These are phyloP conservation scores for Botryobasidium botryosum DNA, from an alignment of 768 basidiomycete species.

Conservation along the genomic window DNA sequence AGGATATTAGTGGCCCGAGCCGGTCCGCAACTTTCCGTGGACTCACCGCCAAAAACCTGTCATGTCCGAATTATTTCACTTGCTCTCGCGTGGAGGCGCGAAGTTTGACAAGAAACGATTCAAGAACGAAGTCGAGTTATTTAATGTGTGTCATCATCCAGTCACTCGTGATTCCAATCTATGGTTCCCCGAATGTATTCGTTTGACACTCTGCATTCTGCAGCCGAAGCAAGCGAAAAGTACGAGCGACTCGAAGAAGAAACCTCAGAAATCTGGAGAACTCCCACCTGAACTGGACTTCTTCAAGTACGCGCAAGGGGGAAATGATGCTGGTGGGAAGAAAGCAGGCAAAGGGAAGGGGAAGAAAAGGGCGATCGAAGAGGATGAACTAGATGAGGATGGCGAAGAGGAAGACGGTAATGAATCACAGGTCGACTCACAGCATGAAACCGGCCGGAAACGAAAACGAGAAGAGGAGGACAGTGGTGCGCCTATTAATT, in stretches of 20 bases:
- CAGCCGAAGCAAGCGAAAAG: too few relatives aligned
- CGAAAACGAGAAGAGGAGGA: constrained; percentile 12
- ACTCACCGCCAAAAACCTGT: too few relatives aligned
- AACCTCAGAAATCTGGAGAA: constrained; percentile 19
- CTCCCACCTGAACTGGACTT: constrained; percentile 76
- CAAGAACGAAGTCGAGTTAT: constrained; percentile 49
- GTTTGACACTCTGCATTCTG: too few relatives aligned
- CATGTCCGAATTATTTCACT: constrained; percentile 82
- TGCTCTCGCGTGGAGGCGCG: constrained; percentile 74
- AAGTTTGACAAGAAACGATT: constrained; percentile 66
- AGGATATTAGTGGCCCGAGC: too few relatives aligned
- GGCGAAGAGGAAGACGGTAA: constrained; percentile 10
- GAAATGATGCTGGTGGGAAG: constrained; percentile 26
- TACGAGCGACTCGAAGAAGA: background rate
- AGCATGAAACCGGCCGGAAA: constrained; percentile 14
- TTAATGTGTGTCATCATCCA: constrained; percentile 45
- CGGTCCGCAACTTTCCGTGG: too few relatives aligned
- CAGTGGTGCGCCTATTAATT: background rate
- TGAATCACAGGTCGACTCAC: background rate
- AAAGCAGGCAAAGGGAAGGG: constrained; percentile 20
- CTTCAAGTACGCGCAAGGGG: constrained; percentile 66
- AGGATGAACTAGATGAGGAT: background rate
- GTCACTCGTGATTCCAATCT: too few relatives aligned
- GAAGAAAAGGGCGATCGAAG: constrained; percentile 20
- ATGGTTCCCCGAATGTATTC: too few relatives aligned